phyloP scores from a whole-genome alignment of 805 yeast genomes.

The Wickerhamiella siamensis region DNA sequence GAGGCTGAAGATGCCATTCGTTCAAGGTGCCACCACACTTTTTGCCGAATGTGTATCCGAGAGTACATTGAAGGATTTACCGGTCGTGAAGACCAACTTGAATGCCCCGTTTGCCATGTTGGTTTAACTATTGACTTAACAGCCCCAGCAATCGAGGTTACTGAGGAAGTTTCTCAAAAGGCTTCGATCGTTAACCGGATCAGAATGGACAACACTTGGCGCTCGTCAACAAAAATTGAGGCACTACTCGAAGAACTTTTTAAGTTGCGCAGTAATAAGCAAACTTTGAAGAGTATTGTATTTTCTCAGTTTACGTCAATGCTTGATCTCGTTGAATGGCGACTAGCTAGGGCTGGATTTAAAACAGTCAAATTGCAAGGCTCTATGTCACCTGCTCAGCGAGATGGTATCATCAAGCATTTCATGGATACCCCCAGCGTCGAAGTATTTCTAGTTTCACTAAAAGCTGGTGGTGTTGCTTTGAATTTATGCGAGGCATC shows the following conservation, averaged over 20 bases:
- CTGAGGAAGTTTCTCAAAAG: slow-evolving; percentile 36
- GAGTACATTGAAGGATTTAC: slow-evolving; percentile 72
- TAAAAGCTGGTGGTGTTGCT: slow-evolving; percentile 99
- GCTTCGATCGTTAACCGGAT: slow-evolving; percentile 73
- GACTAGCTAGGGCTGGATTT: slow-evolving; percentile 88
- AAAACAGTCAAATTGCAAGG: slow-evolving; percentile 91
- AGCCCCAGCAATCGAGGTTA: slow-evolving; percentile 63
- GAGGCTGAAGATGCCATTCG: slow-evolving; percentile 97
- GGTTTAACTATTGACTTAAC: slow-evolving; percentile 79
- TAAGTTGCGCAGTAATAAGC: slow-evolving; percentile 67
- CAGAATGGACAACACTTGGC: slow-evolving; percentile 73
- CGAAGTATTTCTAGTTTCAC: slow-evolving; percentile 84
- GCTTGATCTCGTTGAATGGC: slow-evolving; percentile 93
- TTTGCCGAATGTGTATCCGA: slow-evolving; percentile 81
- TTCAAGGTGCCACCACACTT: slow-evolving; percentile 84
- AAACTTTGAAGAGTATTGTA: slow-evolving; percentile 88
- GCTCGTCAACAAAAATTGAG: slow-evolving; percentile 90
- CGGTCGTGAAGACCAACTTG: slow-evolving; percentile 43
- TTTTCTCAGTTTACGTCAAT: slow-evolving; percentile 95
- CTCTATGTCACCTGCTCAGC: slow-evolving; percentile 89
- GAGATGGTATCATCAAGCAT: slow-evolving; percentile 79
- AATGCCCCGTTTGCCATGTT: slow-evolving; percentile 95
- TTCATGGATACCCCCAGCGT: slow-evolving; percentile 88
- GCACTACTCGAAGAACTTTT: slow-evolving; percentile 89
- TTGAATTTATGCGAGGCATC: slow-evolving; percentile 92